Evolutionary conservation across 495 filamentous ascomycete genomes (phyloP), one percentile per base, ranked within the genome.

Genomic region (Articulospora tetracladia): DNA sequence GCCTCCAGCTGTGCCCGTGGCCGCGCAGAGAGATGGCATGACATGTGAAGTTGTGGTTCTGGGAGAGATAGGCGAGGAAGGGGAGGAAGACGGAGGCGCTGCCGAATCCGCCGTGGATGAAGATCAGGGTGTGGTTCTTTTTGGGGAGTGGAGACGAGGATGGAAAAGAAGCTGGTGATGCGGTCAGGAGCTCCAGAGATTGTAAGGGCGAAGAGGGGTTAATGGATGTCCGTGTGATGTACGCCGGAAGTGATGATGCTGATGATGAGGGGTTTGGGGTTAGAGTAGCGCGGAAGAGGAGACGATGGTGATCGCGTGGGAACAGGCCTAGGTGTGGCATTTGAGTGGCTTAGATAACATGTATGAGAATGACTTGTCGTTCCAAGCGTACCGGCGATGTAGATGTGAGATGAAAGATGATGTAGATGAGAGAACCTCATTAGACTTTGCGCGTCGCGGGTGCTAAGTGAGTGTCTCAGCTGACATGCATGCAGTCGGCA

Each of bases 11-110:
- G 39, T 63, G 68, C 15, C 79, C 80, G 64, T 82, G 80, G 2
- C 79, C 80, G 11, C 78, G 70, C 47, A 75, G 61, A 1, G 74
- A 78, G n/a, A 82, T 34, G 15, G 79, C 77, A 57, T 81, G 81
- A 65, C 75, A 77, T 0, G 73, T 68, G 59, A 74, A 70, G 25
- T 72, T 71, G 17, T 62, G 66, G 20, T 50, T 3, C 23, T 56
- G 52, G 0, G 75, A 65, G 48, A 81, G 74, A 58, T 65, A 79
- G 0, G 62, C 60, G 52, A 83, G 67, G 57, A 77, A 82, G 26
- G 72, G 69, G 10, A 74, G 58, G 73, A 76, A 83, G 13, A 79
- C 75, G 50, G 67, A 66, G 24, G 78, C 80, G 28, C 68, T 66
- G n/a, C 76, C 78, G 66, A 80, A 79, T 15, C 78, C 78, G 62